Evolutionary conservation across 2,329 filamentous ascomycete species (phyloP).

Genomic region (Penicillium polonicum): DNA sequence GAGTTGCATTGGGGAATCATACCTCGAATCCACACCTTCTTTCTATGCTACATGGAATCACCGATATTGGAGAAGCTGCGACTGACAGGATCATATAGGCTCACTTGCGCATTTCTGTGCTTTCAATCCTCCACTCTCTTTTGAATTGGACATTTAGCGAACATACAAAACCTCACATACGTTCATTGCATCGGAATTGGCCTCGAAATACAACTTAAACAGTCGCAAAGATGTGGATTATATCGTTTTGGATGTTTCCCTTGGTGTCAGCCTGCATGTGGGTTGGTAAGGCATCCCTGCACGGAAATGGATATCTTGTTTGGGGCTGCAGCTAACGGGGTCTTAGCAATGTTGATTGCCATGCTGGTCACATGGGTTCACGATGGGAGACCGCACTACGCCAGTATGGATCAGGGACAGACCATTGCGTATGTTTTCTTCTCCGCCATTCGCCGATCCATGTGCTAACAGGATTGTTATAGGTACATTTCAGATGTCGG

Average conservation of each 20-base stretch:
- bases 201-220: background rate
- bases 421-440: constrained; percentile 51
- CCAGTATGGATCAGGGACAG: constrained; percentile 53
- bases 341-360: constrained; percentile 56
- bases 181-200: background rate
- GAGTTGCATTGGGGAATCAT: background rate
- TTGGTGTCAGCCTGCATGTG: constrained; percentile 58
- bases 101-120: background rate
- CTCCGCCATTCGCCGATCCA: background rate
- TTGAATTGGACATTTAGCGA: background rate
- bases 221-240: constrained; percentile 40
- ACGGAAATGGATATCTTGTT: background rate
- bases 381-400: constrained; percentile 53
- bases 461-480: constrained; percentile 1
- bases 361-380: constrained; percentile 60
- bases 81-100: background rate
- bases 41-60: background rate
- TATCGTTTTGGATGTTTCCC: constrained; percentile 56
- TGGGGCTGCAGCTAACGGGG: constrained; percentile 8
- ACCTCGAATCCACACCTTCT: background rate
- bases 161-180: background rate
- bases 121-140: background rate
- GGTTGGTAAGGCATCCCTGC: constrained; percentile 43
- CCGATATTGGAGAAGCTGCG: constrained; percentile 1
- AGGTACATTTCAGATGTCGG: constrained; percentile 57